A percentile compares a stretch with the other conserved stretches of the same genome.
Conservation (phyloP, 768 basidiomycete species). For the Pulveroboletus sp. region DNA sequence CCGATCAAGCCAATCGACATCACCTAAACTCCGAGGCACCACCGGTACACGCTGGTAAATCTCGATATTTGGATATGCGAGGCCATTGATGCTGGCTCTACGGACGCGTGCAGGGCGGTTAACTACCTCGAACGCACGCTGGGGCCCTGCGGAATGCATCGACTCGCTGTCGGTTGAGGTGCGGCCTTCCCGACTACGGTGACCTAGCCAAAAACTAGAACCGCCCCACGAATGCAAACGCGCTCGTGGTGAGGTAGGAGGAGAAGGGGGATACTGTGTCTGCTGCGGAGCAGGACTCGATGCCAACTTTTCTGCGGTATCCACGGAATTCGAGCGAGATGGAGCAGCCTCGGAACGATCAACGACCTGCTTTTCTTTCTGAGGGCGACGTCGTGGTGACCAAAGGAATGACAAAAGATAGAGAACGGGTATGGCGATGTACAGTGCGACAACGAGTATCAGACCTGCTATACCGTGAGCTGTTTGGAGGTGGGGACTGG, state of each 20-base stretch:
- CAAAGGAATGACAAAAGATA: slow-evolving; percentile 30
- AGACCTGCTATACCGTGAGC: slow-evolving; percentile 63
- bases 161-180: slow-evolving; percentile 39
- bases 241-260: slow-evolving; percentile 30
- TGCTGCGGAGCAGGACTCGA: slow-evolving; percentile 26
- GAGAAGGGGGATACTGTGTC: slow-evolving; percentile 30
- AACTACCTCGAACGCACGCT: slow-evolving; percentile 45
- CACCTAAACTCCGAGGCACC: slow-evolving; percentile 54
- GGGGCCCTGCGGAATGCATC: slow-evolving; percentile 32
- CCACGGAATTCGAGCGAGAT: slow-evolving; percentile 37
- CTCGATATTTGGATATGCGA: slow-evolving; percentile 41
- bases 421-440: slow-evolving; percentile 46
- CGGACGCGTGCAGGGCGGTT: slow-evolving; percentile 50
- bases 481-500: slow-evolving; percentile 45
- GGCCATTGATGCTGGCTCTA: slow-evolving; percentile 46
- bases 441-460: slow-evolving; percentile 59
- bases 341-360: slow-evolving; percentile 23
- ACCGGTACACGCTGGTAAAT: slow-evolving; percentile 42
- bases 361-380: slow-evolving; percentile 21
- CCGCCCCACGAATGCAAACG: slow-evolving; percentile 39
- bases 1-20: slow-evolving; percentile 76
- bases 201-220: slow-evolving; percentile 34
- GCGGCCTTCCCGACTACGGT: slow-evolving; percentile 35
- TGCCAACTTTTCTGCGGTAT: slow-evolving; percentile 40
- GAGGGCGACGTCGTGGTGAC: slow-evolving; percentile 8